Percentiles rank a stretch among this genome's conserved stretches.
phyloP scores from a whole-genome alignment of 192 early-diverging fungal genomes.

The Coemansia sp. region DNA sequence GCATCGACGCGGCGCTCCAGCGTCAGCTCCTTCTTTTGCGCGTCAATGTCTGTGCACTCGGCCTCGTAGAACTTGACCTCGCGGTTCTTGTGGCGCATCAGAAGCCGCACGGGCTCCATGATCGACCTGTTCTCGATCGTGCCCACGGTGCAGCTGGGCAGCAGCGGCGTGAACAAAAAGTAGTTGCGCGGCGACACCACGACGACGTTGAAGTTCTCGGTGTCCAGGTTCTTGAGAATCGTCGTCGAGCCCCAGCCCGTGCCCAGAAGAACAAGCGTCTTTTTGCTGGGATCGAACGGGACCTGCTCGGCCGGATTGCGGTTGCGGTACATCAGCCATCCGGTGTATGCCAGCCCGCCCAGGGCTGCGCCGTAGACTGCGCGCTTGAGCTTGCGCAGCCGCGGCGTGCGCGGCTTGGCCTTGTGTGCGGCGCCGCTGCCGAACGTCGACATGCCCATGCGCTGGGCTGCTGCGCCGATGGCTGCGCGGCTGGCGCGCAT shows the following conservation, averaged over 20 bases:
- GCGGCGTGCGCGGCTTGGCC: slow-evolving; percentile 20
- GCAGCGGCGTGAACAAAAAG: slow-evolving; percentile 75
- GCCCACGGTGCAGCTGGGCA: slow-evolving; percentile 78
- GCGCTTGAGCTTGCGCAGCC: slow-evolving; percentile 44
- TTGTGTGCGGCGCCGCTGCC: slow-evolving; percentile 9
- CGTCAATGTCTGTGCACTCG: slow-evolving; percentile 86
- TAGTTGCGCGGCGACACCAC: slow-evolving; percentile 83
- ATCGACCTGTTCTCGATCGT: slow-evolving; percentile 83
- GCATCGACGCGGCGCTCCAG: slow-evolving; percentile 66
- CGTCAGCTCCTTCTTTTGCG: slow-evolving; percentile 71
- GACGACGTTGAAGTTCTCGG: slow-evolving; percentile 74
- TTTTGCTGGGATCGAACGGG: slow-evolving; percentile 45
- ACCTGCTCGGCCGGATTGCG: slow-evolving; percentile 42
- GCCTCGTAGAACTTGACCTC: slow-evolving; percentile 86
- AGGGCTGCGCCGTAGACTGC: slow-evolving; percentile 24
- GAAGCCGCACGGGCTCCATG: slow-evolving; percentile 82
- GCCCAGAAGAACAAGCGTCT: slow-evolving; percentile 44
- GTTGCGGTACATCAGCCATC: slow-evolving; percentile 52
- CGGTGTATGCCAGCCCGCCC: slow-evolving; percentile 27
- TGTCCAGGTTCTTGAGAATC: slow-evolving; percentile 70
- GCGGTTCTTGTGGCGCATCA: slow-evolving; percentile 83
- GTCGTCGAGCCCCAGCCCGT: slow-evolving; percentile 53
- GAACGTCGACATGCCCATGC: slow-evolving; percentile 41
- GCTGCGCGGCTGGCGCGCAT: slow-evolving; percentile 24
- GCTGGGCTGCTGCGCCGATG: slow-evolving; percentile 21